Evolutionary conservation across 164 flowering plant species (phyloP), one percentile per base, ranked within the genome.

Genomic region (Santalum album): DNA sequence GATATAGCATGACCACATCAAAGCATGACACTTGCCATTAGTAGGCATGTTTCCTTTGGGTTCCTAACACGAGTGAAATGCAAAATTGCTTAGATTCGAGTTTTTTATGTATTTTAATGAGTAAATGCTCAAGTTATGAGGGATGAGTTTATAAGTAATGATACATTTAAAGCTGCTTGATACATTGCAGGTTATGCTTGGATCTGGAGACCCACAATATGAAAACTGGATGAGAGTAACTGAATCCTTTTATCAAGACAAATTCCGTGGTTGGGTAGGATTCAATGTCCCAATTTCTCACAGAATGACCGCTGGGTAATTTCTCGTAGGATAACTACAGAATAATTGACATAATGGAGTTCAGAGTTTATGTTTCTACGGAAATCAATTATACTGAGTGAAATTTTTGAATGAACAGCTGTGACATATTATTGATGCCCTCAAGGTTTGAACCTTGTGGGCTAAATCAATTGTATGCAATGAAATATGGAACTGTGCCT

Each of bases 371-470:
- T n/a, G n/a, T n/a, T n/a, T n/a, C n/a, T n/a, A n/a, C n/a, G n/a
- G n/a, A n/a, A n/a, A n/a, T n/a, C n/a, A n/a, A n/a, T n/a, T n/a
- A n/a, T n/a, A n/a, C 65, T 55, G 21, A 12, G 45, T 32, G 42
- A 14, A 42, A 11, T 15, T 60, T 57, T 17, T 48, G 50, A 25
- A 62, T 68, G 48, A 64, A 55, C 83, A 87, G 99, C 21, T 86
- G 96, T 64, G 99, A 92, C 73, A 85, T 92, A 56, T 65, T 92
- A 25, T 71, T 85, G 71, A 89, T 92, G 96, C 99, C 99, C 21
- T 92, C 99, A 60, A 79, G 87, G 78, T 92, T 92, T 55, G 99
- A 92, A 71, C 99, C 96, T 21, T 92, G 99, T 65, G 96, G 99
- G 17, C 72, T 92, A 46, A 92, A 92, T 69, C 99, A 92, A 63